A percentile compares a stretch with the other conserved stretches of the same genome.
These are phyloP conservation scores for Gnaphalium uliginosum DNA, from an alignment of 129 eudicot species.

Conservation along the genomic window DNA sequence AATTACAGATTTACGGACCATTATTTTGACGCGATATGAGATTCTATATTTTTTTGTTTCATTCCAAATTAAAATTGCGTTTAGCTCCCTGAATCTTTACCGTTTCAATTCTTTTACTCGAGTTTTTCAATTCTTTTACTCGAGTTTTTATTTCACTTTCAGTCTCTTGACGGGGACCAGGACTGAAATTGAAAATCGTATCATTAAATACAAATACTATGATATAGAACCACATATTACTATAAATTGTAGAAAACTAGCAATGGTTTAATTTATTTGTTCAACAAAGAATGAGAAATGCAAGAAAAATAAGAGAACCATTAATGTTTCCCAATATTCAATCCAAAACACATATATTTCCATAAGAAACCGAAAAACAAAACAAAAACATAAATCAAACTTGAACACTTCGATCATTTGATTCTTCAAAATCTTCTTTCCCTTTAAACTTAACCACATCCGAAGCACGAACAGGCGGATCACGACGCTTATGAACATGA, in stretches of 20 bases:
- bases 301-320: constrained; percentile 13
- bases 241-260: neutral
- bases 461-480: constrained; percentile 42
- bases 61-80: too few species aligned
- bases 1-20: too few species aligned
- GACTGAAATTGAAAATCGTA: too few species aligned
- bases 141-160: too few species aligned
- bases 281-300: constrained; percentile 29
- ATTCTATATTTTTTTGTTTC: too few species aligned
- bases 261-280: constrained; percentile 12
- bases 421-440: constrained; percentile 5
- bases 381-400: constrained; percentile 24
- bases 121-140: too few species aligned
- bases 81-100: too few species aligned
- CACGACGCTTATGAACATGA: constrained; percentile 48
- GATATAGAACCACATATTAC: too few species aligned
- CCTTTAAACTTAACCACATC: constrained; percentile 27
- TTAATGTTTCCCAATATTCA: constrained; percentile 1
- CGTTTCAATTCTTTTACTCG: too few species aligned
- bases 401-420: constrained; percentile 37
- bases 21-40: too few species aligned
- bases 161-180: too few species aligned
- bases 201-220: too few species aligned
- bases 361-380: neutral
- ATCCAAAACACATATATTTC: constrained; percentile 22